A percentile compares a stretch with the other conserved stretches of the same genome.
Conservation (phyloP, 768 basidiomycete genomes). For the Hypsizygus marmoreus region DNA sequence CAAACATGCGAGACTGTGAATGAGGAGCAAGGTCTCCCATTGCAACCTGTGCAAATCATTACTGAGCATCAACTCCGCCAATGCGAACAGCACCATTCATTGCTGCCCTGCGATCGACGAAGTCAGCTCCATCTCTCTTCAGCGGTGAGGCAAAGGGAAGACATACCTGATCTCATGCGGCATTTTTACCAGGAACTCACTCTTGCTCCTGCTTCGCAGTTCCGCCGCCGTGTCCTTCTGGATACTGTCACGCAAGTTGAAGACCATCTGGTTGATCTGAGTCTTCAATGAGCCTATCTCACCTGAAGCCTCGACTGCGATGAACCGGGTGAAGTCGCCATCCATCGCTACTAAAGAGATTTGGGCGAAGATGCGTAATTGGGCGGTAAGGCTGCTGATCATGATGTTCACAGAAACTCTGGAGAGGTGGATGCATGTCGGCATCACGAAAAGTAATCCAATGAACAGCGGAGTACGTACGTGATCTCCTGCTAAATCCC, state of each 20-base stretch:
- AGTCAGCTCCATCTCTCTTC: constrained; percentile 9
- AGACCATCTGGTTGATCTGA: constrained; percentile 99
- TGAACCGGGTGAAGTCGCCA: constrained; percentile 98
- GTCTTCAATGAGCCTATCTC: constrained; percentile 99
- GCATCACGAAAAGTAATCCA: not conserved
- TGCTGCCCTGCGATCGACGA: constrained; percentile 66
- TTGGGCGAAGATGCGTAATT: constrained; percentile 98
- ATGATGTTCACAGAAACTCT: constrained; percentile 97
- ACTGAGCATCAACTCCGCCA: constrained; percentile 96
- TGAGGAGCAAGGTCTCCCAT: constrained; percentile 91
- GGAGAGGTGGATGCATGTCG: not conserved
- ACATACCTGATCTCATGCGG: constrained; percentile 91
- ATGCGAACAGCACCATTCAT: constrained; percentile 99
- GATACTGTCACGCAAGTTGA: constrained; percentile 92
- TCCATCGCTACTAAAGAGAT: constrained; percentile 99
- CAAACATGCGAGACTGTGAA: constrained; percentile 91
- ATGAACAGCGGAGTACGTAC: constrained; percentile 45
- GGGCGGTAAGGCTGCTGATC: constrained; percentile 95
- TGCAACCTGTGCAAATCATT: constrained; percentile 93
- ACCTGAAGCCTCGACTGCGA: constrained; percentile 97
- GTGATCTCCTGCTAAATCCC: constrained; percentile 99
- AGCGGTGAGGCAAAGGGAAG: constrained; percentile 17
- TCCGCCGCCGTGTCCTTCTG: constrained; percentile 99
- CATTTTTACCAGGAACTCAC: constrained; percentile 99
- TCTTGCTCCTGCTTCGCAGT: constrained; percentile 95